Evolutionary conservation across 129 eudicot genomes (phyloP).

Genomic region (Cynara cardunculus): DNA sequence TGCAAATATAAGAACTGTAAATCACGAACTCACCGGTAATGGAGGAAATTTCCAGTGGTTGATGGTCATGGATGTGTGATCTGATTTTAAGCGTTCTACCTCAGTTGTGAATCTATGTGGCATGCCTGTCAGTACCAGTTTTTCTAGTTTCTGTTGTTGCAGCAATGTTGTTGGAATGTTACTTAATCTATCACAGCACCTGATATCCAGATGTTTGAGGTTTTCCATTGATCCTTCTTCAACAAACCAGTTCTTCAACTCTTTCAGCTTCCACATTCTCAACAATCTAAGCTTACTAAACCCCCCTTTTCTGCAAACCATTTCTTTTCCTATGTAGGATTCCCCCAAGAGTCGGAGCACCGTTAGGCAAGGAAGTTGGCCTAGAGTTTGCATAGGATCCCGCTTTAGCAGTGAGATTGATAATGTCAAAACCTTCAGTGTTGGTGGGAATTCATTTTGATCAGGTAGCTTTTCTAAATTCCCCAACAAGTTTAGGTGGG

Average conservation of each 20-base stretch:
- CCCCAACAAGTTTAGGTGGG: conserved; percentile 45
- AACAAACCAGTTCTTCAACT: conserved; percentile 8
- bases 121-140: conserved; percentile 44
- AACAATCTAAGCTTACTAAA: conserved; percentile 35
- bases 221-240: conserved; percentile 42
- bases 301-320: conserved; percentile 26
- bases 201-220: conserved; percentile 42
- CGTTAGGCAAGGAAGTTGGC: conserved; percentile 31
- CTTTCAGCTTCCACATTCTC: conserved; percentile 51
- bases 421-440: conserved; percentile 49
- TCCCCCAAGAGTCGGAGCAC: conserved; percentile 55
- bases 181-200: conserved; percentile 38
- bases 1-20: too few species aligned
- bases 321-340: conserved; percentile 37
- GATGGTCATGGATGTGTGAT: background rate
- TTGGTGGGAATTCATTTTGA: conserved; percentile 31
- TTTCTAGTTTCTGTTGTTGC: conserved; percentile 23
- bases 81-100: background rate
- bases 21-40: too few species aligned
- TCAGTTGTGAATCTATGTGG: conserved; percentile 18
- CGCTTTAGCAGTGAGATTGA: conserved; percentile 36
- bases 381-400: conserved; percentile 48
- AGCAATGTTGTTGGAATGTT: conserved; percentile 24
- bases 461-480: conserved; percentile 27
- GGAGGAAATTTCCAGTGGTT: background rate